These are phyloP conservation scores for Leccinum uliginosum DNA, from an alignment of 768 basidiomycete species.

Conservation along the genomic window DNA sequence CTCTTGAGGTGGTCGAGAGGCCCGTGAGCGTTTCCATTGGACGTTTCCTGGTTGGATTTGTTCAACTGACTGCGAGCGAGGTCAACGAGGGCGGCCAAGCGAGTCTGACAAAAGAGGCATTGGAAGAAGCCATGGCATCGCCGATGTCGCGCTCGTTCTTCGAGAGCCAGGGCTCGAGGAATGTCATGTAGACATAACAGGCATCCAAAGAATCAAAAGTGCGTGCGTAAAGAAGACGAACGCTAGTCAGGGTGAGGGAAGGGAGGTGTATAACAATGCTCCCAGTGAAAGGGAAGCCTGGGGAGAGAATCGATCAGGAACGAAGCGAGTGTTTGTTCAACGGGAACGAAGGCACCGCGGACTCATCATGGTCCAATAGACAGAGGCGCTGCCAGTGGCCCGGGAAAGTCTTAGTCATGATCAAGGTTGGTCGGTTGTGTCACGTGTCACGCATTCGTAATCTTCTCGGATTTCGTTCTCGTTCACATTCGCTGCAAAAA, in stretches of 20 bases:
- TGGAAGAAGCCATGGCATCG: slow-evolving; percentile 46
- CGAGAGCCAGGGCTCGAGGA: slow-evolving; percentile 57
- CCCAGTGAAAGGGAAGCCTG: slow-evolving; percentile 78
- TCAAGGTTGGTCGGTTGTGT: not conserved
- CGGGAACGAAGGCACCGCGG: slow-evolving; percentile 52
- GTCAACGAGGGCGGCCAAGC: slow-evolving; percentile 46
- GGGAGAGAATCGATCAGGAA: slow-evolving; percentile 10
- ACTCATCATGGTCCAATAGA: slow-evolving; percentile 70
- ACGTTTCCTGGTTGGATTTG: slow-evolving; percentile 32
- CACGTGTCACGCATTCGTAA: slow-evolving; percentile 13
- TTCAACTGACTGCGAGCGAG: slow-evolving; percentile 41
- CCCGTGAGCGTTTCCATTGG: slow-evolving; percentile 22
- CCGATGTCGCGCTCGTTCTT: slow-evolving; percentile 63
- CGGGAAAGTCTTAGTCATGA: no score
- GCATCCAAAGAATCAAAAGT: slow-evolving; percentile 43
- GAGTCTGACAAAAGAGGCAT: slow-evolving; percentile 52
- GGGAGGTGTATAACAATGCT: slow-evolving; percentile 59
- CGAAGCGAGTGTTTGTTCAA: slow-evolving; percentile 45
- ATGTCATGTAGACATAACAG: slow-evolving; percentile 56
- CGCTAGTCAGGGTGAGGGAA: slow-evolving; percentile 61
- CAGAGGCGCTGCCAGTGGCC: no score
- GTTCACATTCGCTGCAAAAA: not conserved
- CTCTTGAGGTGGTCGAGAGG: slow-evolving; percentile 31
- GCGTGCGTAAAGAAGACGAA: slow-evolving; percentile 23
- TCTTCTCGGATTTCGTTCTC: not conserved